Evolutionary conservation across 306 rosid species (phyloP), one percentile per base, ranked within the genome.

Genomic region (Calophaca sinica): DNA sequence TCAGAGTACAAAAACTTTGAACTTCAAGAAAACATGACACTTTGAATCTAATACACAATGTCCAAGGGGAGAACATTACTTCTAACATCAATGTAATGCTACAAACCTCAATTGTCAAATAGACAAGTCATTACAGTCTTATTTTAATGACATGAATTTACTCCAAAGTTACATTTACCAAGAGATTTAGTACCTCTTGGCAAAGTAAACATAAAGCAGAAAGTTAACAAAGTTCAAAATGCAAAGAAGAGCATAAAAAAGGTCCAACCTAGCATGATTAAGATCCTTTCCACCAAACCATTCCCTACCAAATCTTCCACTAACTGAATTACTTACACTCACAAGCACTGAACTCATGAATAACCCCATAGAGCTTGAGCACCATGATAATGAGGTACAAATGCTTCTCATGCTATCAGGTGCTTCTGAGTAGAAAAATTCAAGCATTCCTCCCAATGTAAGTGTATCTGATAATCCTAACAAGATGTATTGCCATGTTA

Each of bases 331-430:
- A 52, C 52, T 60, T 13, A 83, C 12, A 10, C 53, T 26, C 46
- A 83, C 80, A 14, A 86, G 70, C 41, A 78, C 42, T 29, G 87
- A 77, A 74, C 85, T 86, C 6, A 78, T 2, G 68, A 70, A 80
- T 58, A 31, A 70, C 2, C 85, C 87, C 80, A 86, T 70, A 9
- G 89, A 70, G 2, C 68, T 70, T 6, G 87, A 86, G 15, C 80
- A 80, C 84, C 82, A 77, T 46, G 85, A 59, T 13, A 86, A 66
- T 15, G 87, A 74, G 31, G 80, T 83, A 7, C 77, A 77, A 2
- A 70, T 80, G 31, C 89, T 83, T 70, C 83, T 77, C 87, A 86
- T 80, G 60, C 83, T 77, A 45, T 33, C 52, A 0, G 89, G 87
- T 20, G 85, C 84, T 55, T 83, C 76, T 2, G 84, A 70, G 72